Conservation (phyloP, 306 rosid genomes). For the Sophora flavescens region DNA sequence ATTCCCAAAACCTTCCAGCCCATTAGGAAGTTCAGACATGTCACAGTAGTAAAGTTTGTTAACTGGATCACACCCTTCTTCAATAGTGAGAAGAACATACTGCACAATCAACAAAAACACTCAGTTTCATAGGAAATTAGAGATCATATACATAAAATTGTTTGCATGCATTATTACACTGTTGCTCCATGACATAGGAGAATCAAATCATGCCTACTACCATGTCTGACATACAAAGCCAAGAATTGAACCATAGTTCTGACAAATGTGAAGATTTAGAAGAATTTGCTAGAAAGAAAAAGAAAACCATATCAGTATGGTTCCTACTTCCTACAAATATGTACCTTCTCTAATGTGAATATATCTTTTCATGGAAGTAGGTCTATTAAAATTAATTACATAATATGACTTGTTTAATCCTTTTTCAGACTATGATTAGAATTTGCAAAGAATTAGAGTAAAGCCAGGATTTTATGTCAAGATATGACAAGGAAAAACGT, state of each 20-base stretch:
- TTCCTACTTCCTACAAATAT: too few relatives aligned
- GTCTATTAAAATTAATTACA: background rate
- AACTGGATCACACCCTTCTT: conserved; percentile 89
- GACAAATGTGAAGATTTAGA: too few relatives aligned
- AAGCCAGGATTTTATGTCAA: background rate
- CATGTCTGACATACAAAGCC: conserved; percentile 23
- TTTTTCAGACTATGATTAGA: background rate
- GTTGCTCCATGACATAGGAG: too few relatives aligned
- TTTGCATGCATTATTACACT: conserved; percentile 20
- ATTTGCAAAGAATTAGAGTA: background rate
- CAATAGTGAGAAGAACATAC: conserved; percentile 68
- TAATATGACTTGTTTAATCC: background rate
- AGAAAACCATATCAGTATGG: too few relatives aligned
- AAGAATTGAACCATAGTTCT: conserved; percentile 6
- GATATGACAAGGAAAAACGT: background rate
- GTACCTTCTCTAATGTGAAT: background rate
- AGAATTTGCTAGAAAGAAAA: too few relatives aligned
- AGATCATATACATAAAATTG: background rate
- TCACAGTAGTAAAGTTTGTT: conserved; percentile 89
- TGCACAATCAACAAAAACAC: conserved; percentile 52
- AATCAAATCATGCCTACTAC: conserved; percentile 25
- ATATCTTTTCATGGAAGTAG: background rate
- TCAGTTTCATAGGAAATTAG: background rate
- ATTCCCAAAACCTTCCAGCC: conserved; percentile 70
- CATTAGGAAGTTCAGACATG: conserved; percentile 74